Conservation (phyloP, 345 rosid species). For the Hypericum perforatum region DNA sequence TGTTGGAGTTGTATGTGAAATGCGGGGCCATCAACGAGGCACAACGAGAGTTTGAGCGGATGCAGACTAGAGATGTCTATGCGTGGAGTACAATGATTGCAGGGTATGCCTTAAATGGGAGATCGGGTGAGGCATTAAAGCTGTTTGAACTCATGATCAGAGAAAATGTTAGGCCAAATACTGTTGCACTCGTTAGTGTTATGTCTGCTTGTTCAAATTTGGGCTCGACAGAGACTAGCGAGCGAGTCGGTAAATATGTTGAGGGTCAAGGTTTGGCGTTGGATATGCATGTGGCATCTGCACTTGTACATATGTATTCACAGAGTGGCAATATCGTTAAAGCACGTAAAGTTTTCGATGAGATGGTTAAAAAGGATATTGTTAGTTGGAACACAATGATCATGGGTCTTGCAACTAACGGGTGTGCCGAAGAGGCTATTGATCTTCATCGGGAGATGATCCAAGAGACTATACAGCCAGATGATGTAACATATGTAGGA, state of each 20-base stretch:
- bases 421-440: conserved; percentile 6
- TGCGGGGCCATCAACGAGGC: conserved; percentile 10
- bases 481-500: conserved; percentile 8
- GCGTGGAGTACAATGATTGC: conserved; percentile 28
- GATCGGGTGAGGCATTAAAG: conserved; percentile 14
- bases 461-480: not conserved
- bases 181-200: conserved; percentile 14
- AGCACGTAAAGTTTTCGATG: conserved; percentile 13
- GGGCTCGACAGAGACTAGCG: conserved; percentile 14
- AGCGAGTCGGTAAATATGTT: conserved; percentile 15
- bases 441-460: conserved; percentile 1
- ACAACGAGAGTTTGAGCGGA: not conserved
- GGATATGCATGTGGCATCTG: conserved; percentile 7
- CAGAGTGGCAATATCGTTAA: conserved; percentile 14
- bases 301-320: conserved; percentile 17
- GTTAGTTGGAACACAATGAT: conserved; percentile 11
- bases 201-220: conserved; percentile 15
- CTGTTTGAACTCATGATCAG: conserved; percentile 8
- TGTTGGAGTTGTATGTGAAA: conserved; percentile 11
- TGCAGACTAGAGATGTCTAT: conserved; percentile 22
- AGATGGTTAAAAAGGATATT: conserved; percentile 2
- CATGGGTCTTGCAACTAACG: conserved; percentile 5
- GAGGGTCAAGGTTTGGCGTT: conserved; percentile 6
- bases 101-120: conserved; percentile 13
- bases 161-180: conserved; percentile 9